A percentile compares a stretch with the other conserved stretches of the same genome.
Conservation (phyloP, 345 rosid genomes). For the Acer yangbiense region DNA sequence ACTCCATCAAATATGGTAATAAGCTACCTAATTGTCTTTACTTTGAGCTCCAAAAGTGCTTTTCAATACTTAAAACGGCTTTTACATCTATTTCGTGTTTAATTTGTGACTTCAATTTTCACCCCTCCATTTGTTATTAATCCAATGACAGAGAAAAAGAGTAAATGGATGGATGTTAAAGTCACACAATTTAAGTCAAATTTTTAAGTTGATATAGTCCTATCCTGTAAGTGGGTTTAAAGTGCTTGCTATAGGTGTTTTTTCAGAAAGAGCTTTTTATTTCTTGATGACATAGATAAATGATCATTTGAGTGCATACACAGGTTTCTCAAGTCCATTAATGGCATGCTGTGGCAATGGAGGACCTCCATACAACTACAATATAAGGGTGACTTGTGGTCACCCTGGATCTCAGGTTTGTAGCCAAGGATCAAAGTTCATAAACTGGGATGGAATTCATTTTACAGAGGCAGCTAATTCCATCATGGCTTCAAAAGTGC, state of each 20-base stretch:
- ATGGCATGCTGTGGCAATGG: constrained; percentile 91
- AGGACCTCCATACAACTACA: constrained; percentile 82
- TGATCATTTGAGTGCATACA: not conserved
- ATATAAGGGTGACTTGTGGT: constrained; percentile 65
- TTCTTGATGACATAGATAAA: not conserved
- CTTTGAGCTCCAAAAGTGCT: not conserved
- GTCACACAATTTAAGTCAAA: too few relatives aligned
- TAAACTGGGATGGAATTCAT: constrained; percentile 87
- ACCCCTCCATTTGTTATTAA: too few relatives aligned
- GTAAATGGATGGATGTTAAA: too few relatives aligned
- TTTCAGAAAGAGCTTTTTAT: not conserved
- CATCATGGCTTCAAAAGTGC: constrained; percentile 56
- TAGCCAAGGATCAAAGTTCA: constrained; percentile 41
- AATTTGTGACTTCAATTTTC: too few relatives aligned
- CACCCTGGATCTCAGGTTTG: constrained; percentile 51
- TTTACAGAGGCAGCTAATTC: constrained; percentile 74
- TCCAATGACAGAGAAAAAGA: too few relatives aligned
- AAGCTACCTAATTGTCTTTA: not conserved
- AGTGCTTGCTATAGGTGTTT: not conserved
- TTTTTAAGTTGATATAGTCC: too few relatives aligned
- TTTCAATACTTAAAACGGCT: not conserved
- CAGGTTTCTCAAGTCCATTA: constrained; percentile 72
- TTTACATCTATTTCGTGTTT: not conserved
- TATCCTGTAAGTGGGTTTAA: too few relatives aligned
- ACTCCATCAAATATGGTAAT: constrained; percentile 55